phyloP scores from a whole-genome alignment of 2,329 filamentous ascomycete species.

The Penicillium sp. region DNA sequence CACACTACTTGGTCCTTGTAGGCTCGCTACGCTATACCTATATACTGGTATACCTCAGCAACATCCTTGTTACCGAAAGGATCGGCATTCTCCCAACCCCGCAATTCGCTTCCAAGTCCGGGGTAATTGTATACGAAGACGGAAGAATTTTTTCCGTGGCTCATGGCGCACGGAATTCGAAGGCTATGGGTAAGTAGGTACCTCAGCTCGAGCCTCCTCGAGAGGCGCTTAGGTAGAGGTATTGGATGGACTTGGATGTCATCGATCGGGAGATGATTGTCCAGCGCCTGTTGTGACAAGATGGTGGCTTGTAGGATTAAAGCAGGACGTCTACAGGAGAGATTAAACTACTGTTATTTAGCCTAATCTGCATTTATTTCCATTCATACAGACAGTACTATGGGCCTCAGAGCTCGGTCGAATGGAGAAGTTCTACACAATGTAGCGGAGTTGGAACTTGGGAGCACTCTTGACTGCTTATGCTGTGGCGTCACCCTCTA shows the following conservation, averaged over 20 bases:
- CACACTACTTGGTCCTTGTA: background rate
- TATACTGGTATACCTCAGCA: background rate
- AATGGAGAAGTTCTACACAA: too few species aligned
- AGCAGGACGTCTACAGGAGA: background rate
- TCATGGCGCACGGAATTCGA: background rate
- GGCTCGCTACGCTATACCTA: background rate
- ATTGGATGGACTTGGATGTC: background rate
- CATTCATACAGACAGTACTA: background rate
- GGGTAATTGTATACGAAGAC: slow-evolving; percentile 13
- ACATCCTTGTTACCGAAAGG: background rate
- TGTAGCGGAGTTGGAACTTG: background rate
- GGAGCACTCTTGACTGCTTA: background rate
- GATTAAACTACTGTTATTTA: background rate
- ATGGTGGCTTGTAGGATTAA: background rate
- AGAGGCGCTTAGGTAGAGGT: background rate
- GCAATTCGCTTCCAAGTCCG: slow-evolving; percentile 13
- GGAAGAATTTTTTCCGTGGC: slow-evolving; percentile 15
- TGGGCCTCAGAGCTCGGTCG: too few species aligned
- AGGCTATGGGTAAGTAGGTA: background rate
- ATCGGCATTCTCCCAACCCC: slow-evolving; percentile 9
- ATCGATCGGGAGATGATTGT: background rate
- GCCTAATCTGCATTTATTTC: background rate
- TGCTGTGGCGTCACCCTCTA: background rate
- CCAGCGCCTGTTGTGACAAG: background rate
- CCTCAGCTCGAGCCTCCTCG: background rate